These are phyloP conservation scores for Leucogyrophana mollusca DNA, from an alignment of 768 basidiomycete genomes.

Conservation along the genomic window DNA sequence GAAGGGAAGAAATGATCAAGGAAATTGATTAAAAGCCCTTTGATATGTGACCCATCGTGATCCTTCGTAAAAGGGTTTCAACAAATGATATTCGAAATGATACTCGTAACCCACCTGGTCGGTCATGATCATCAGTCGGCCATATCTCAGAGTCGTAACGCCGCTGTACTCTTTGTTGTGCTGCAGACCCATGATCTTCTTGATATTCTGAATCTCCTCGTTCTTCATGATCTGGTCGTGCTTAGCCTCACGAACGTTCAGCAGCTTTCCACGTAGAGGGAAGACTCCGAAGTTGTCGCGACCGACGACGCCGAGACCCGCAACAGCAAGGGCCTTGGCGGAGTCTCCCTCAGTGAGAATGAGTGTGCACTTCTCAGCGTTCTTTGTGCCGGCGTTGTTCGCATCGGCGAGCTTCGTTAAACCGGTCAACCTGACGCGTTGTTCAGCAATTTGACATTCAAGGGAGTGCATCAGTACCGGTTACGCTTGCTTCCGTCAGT, in stretches of 20 bases:
- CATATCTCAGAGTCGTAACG: constrained; percentile 76
- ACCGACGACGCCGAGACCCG: constrained; percentile 92
- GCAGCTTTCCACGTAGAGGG: constrained; percentile 92
- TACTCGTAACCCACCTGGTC: constrained; percentile 75
- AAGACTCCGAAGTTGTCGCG: constrained; percentile 98
- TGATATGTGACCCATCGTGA: constrained; percentile 99
- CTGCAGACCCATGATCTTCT: constrained; percentile 96
- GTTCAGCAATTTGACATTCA: constrained; percentile 4
- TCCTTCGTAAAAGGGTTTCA: constrained; percentile 53
- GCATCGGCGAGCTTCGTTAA: constrained; percentile 94
- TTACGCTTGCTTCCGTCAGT: constrained; percentile 90
- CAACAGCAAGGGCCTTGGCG: constrained; percentile 94
- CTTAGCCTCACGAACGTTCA: constrained; percentile 96
- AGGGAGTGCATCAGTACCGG: constrained; percentile 44
- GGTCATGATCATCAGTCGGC: constrained; percentile 98
- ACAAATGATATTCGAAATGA: not conserved
- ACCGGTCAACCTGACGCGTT: constrained; percentile 68
- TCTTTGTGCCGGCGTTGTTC: constrained; percentile 90
- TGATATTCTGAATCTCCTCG: constrained; percentile 94
- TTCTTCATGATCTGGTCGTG: constrained; percentile 99
- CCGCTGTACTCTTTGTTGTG: constrained; percentile 87
- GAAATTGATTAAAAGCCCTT: constrained; percentile 98
- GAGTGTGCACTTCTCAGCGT: constrained; percentile 82
- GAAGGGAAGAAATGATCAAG: constrained; percentile 97
- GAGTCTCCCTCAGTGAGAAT: constrained; percentile 99